A percentile compares a stretch with the other conserved stretches of the same genome.
phyloP scores from a whole-genome alignment of 1,284 basidiomycete genomes.

The Tylopilus orsonianus region DNA sequence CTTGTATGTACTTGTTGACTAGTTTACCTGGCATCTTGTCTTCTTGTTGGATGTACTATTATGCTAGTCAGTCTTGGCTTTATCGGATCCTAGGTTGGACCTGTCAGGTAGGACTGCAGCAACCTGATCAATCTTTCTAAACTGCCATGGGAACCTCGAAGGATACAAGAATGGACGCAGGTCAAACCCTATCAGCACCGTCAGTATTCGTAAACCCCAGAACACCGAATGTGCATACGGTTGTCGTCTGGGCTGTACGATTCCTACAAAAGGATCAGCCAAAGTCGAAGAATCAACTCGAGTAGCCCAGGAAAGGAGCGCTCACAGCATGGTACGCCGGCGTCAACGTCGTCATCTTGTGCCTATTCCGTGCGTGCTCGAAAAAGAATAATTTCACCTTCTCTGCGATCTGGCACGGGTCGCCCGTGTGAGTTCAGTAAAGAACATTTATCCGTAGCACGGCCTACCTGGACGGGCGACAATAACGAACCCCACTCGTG shows the following conservation, averaged over 20 bases:
- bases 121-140: constrained; percentile 88
- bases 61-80: constrained; percentile 44
- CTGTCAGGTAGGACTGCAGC: constrained; percentile 75
- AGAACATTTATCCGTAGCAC: background rate
- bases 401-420: constrained; percentile 73
- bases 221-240: constrained; percentile 49
- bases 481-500: constrained; percentile 88
- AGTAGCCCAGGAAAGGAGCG: constrained; percentile 8
- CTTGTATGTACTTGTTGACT: no score
- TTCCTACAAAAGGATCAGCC: constrained; percentile 52
- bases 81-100: constrained; percentile 41
- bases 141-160: constrained; percentile 93
- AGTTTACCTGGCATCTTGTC: no score
- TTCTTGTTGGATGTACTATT: no score
- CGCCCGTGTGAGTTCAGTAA: background rate
- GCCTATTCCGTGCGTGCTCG: constrained; percentile 93
- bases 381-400: constrained; percentile 99
- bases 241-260: constrained; percentile 98
- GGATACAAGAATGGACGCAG: constrained; percentile 96
- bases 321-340: constrained; percentile 93
- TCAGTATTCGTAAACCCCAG: constrained; percentile 4
- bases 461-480: constrained; percentile 73
- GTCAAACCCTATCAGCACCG: constrained; percentile 73
- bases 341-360: constrained; percentile 99
- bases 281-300: no score